Base-by-base conservation (phyloP, 352 stramenopile genomes). In the Bremia lactucae region DNA sequence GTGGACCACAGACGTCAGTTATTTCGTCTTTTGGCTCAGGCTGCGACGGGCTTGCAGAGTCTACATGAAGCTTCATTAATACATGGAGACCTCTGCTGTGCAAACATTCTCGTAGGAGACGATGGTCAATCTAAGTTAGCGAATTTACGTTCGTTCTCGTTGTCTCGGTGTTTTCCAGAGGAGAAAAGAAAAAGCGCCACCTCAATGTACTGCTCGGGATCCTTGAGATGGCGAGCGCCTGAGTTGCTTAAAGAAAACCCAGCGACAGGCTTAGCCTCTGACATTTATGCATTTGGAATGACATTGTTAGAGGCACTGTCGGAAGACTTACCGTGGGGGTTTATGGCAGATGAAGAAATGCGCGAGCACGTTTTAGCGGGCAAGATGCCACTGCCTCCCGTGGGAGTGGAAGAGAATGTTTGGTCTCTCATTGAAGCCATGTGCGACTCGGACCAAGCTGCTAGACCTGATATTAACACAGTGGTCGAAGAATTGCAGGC, bases 241-340 rank as follows among this genome's bases (percentile, higher is more conserved):
- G 74, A 87, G 41, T 34, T 70, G 18, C 50, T 77, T 5, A 44
- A 36, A 41, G 33, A 29, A 0, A n/a, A 53, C 9, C 23, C 31
- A 7, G 50, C 51, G 24, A 49, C 25, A 11, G 47, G 57, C 8
- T 41, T 68, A 11, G 62, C 67, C 1, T 62, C 60, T 7, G 74
- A 87, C 33, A 62, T 87, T 16, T 87, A 80, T 42, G 60, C 69
- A 5, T 67, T 87, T 38, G 74, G 67, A 21, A 78, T 87, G 65
- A 80, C 65, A 13, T 40, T 83, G 10, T 15, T 83, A 25, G 74
- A 87, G 44, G 74, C 72, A 0, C 22, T 80, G 6, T 62, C 64
- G 3, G 65, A 71, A 11, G 72, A 84, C 18, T 35, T 83, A n/a
- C 74, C 74, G 1, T 85, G 65, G 65, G 72, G 72, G 0, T 72